A percentile compares a stretch with the other conserved stretches of the same genome.
These are phyloP conservation scores for Tricholoma sp. DNA, from an alignment of 768 basidiomycete species.

Conservation along the genomic window DNA sequence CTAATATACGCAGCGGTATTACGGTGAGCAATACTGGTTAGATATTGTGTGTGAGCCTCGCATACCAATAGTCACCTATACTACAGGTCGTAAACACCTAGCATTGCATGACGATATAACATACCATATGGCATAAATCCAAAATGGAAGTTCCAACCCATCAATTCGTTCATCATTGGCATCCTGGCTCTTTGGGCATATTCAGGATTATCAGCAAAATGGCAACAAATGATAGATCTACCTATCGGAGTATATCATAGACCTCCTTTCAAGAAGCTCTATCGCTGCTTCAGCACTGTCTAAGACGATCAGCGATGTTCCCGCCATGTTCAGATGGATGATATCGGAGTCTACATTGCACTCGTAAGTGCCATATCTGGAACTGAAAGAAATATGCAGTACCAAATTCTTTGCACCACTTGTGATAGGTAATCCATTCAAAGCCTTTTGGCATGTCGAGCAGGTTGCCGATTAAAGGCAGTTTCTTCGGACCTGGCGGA, in stretches of 20 bases:
- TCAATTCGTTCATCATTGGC: conserved; percentile 13
- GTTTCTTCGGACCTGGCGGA: conserved; percentile 10
- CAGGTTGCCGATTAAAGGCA: conserved; percentile 10
- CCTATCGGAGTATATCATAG: conserved; percentile 18
- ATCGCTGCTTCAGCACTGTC: conserved; percentile 16
- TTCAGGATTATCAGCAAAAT: background rate
- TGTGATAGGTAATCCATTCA: conserved; percentile 12
- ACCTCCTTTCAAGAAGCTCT: conserved; percentile 21
- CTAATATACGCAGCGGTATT: background rate
- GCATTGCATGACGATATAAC: background rate
- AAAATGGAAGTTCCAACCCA: conserved; percentile 3
- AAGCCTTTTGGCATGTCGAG: conserved; percentile 4
- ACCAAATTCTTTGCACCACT: conserved; percentile 11
- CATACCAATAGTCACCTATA: conserved; percentile 12
- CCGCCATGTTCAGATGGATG: conserved; percentile 17
- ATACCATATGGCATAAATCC: conserved; percentile 12
- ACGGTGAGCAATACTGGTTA: background rate
- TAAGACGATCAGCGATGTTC: conserved; percentile 17
- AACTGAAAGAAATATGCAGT: background rate
- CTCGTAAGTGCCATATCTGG: background rate
- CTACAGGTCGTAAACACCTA: background rate
- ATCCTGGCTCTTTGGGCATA: conserved; percentile 2
- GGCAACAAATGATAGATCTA: conserved; percentile 1
- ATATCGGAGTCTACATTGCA: conserved; percentile 16
- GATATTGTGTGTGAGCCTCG: background rate